These are phyloP conservation scores for Fomitopsis schrenkii DNA, from an alignment of 1,284 basidiomycete species.

Conservation along the genomic window DNA sequence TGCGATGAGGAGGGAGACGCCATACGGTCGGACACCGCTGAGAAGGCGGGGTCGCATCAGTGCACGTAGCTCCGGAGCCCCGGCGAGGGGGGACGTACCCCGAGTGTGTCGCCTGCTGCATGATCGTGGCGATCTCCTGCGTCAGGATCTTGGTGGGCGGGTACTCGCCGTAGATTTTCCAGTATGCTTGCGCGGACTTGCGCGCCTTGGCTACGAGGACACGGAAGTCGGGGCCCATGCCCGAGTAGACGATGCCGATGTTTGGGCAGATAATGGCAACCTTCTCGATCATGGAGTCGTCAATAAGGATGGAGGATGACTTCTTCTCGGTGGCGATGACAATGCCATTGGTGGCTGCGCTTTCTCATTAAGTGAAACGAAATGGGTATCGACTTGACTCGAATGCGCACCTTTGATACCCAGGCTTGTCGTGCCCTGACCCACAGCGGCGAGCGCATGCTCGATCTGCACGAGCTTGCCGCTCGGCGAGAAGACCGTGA, in stretches of 20 bases:
- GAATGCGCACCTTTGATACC: constrained; percentile 87
- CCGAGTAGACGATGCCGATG: constrained; percentile 98
- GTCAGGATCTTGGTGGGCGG: constrained; percentile 97
- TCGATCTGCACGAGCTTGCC: constrained; percentile 99
- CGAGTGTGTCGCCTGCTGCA: constrained; percentile 99
- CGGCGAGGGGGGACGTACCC: constrained; percentile 58
- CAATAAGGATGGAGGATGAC: constrained; percentile 93
- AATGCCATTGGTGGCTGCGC: constrained; percentile 92
- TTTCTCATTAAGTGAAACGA: not conserved
- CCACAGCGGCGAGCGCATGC: constrained; percentile 96
- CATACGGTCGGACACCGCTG: constrained; percentile 97
- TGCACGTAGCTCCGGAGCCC: not conserved
- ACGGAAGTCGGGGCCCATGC: constrained; percentile 99
- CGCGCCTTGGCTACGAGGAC: constrained; percentile 91
- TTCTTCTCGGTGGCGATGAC: constrained; percentile 99
- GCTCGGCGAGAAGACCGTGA: constrained; percentile 98
- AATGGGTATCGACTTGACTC: constrained; percentile 1
- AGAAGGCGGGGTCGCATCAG: not conserved
- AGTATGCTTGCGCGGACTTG: constrained; percentile 98
- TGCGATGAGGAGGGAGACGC: constrained; percentile 94
- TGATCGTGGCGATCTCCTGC: constrained; percentile 95
- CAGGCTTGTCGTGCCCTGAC: constrained; percentile 94
- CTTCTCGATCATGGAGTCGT: constrained; percentile 97
- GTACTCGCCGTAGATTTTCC: constrained; percentile 99
- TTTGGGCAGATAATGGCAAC: constrained; percentile 96